Evolutionary conservation across 805 yeast species (phyloP).

Genomic region (Candida saitoana): DNA sequence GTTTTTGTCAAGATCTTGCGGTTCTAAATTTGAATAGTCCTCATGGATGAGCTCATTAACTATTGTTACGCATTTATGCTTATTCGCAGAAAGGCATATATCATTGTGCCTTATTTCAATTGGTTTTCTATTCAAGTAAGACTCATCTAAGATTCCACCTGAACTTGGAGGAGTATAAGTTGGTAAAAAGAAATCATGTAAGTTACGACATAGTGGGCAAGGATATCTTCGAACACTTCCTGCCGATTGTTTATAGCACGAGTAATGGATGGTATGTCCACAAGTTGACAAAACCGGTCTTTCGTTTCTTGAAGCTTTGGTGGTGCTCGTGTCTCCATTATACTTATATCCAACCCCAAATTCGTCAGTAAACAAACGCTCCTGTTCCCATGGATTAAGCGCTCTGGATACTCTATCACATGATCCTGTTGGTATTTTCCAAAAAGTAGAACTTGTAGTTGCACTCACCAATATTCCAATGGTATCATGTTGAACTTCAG

Average conservation of each 20-base stretch:
- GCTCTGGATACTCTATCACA: conserved; percentile 15
- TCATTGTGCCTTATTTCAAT: conserved; percentile 16
- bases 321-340: conserved; percentile 17
- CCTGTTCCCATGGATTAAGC: conserved; percentile 21
- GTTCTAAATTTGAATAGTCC: conserved; percentile 16
- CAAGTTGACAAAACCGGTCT: conserved; percentile 39
- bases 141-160: conserved; percentile 14
- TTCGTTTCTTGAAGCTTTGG: conserved; percentile 14
- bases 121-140: conserved; percentile 10
- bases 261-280: conserved; percentile 51
- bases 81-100: conserved; percentile 18
- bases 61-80: conserved; percentile 25
- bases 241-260: conserved; percentile 36
- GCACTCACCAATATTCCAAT: conserved; percentile 59
- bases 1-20: conserved; percentile 3
- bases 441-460: conserved; percentile 44
- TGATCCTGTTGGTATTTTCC: conserved; percentile 38
- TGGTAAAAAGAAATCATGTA: conserved; percentile 45
- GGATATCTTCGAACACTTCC: conserved; percentile 24
- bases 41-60: conserved; percentile 21
- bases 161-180: conserved; percentile 27
- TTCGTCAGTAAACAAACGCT: conserved; percentile 9
- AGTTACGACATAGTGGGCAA: conserved; percentile 51
- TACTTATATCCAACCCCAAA: conserved; percentile 21
- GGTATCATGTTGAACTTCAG: conserved; percentile 39